Evolutionary conservation across 2,329 filamentous ascomycete species (phyloP).

Genomic region (Penicillium sp.): DNA sequence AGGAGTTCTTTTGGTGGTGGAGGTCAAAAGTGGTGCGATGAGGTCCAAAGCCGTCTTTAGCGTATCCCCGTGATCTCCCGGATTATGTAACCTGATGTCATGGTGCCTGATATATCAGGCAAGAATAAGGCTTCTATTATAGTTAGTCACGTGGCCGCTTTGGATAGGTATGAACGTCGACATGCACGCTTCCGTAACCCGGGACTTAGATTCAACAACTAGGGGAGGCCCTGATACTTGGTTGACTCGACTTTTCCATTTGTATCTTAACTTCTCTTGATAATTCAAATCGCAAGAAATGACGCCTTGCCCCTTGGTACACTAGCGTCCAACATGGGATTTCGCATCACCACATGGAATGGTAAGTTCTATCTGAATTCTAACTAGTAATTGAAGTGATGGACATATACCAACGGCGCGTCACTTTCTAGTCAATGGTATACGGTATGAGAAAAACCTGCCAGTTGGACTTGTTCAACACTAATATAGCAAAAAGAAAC

Average conservation of each 20-base stretch:
- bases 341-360: conserved; percentile 86
- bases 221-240: not conserved
- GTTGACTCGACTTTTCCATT: not conserved
- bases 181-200: too few species aligned
- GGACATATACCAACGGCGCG: conserved; percentile 25
- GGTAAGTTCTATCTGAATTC: conserved; percentile 49
- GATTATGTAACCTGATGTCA: conserved; percentile 27
- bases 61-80: conserved; percentile 28
- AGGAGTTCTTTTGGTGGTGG: conserved; percentile 23
- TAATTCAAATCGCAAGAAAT: not conserved
- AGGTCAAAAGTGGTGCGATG: conserved; percentile 23
- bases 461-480: not conserved
- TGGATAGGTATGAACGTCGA: not conserved
- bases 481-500: conserved; percentile 55
- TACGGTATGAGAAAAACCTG: conserved; percentile 52
- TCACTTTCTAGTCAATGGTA: conserved; percentile 65
- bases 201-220: not conserved
- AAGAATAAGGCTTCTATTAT: accelerated
- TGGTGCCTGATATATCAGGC: conserved; percentile 1
- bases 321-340: conserved; percentile 54
- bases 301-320: conserved; percentile 4
- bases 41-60: conserved; percentile 24
- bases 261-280: not conserved
- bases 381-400: not conserved
- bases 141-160: conserved; percentile 12